Evolutionary conservation across 208 protist genomes (phyloP).

Genomic region (Leishmania major): DNA sequence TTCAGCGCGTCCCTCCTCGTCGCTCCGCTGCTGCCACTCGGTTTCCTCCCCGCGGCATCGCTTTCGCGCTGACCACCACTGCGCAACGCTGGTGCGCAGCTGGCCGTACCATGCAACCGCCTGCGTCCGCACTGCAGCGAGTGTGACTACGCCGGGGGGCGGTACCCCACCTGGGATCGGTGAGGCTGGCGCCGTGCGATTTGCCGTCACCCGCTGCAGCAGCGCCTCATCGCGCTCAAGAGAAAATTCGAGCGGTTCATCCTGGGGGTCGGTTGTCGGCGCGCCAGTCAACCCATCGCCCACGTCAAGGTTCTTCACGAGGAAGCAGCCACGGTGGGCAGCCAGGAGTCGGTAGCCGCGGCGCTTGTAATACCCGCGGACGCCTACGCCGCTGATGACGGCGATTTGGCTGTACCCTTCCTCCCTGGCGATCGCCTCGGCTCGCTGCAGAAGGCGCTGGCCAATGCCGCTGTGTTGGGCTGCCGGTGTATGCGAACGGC

Average conservation of each 20-base stretch:
- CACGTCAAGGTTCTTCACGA: conserved; percentile 57
- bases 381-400: conserved; percentile 98
- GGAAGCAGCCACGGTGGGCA: conserved; percentile 54
- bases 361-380: conserved; percentile 97
- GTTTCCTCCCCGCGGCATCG: conserved; percentile 12
- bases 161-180: too few relatives aligned
- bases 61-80: conserved; percentile 30
- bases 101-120: conserved; percentile 1
- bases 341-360: conserved; percentile 90
- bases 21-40: not conserved
- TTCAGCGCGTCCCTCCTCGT: not conserved
- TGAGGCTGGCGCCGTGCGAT: not conserved
- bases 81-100: conserved; percentile 7
- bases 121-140: conserved; percentile 6
- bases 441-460: conserved; percentile 95
- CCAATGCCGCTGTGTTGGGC: conserved; percentile 98
- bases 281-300: not conserved
- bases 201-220: not conserved
- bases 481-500: conserved; percentile 32
- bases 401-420: conserved; percentile 92
- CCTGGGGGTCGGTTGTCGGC: not conserved
- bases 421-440: conserved; percentile 94
- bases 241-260: conserved; percentile 1
- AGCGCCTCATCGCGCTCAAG: conserved; percentile 18
- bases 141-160: not conserved